Percentiles rank a stretch among this genome's conserved stretches.
Conservation (phyloP, 768 basidiomycete species). For the Saitozyma sp. region DNA sequence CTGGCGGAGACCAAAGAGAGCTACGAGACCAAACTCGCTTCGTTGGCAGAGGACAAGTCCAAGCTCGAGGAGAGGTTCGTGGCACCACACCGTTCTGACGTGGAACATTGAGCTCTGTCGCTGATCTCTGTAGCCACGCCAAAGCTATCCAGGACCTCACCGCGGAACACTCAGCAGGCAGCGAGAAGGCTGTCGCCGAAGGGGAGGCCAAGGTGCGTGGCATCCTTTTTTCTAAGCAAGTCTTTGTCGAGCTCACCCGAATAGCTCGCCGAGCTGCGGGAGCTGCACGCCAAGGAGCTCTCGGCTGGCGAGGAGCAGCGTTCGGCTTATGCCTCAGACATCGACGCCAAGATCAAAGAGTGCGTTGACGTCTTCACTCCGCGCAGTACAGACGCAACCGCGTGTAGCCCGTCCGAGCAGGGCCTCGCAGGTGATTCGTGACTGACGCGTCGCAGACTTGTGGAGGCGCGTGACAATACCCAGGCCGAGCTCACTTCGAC, state of each 20-base stretch:
- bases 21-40: conserved; percentile 13
- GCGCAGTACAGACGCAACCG: background rate
- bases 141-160: conserved; percentile 6
- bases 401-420: too few species aligned
- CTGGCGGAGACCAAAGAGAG: conserved; percentile 14
- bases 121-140: conserved; percentile 10
- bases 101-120: background rate
- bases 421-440: too few species aligned
- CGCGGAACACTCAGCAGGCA: background rate
- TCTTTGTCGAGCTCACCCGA: background rate
- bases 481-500: too few species aligned
- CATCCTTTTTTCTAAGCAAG: too few species aligned
- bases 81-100: background rate
- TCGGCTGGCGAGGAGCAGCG: conserved; percentile 17
- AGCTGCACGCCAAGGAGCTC: conserved; percentile 17
- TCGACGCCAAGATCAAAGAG: conserved; percentile 14
- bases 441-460: too few species aligned
- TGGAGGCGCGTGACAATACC: too few species aligned
- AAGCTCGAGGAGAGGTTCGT: conserved; percentile 27
- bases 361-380: conserved; percentile 8
- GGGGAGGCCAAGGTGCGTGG: conserved; percentile 8
- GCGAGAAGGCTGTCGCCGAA: background rate
- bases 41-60: conserved; percentile 14
- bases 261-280: conserved; percentile 17
- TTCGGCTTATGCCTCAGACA: conserved; percentile 7